phyloP scores from a whole-genome alignment of 148 eudicot genomes.

The Chenopodium suecicum region DNA sequence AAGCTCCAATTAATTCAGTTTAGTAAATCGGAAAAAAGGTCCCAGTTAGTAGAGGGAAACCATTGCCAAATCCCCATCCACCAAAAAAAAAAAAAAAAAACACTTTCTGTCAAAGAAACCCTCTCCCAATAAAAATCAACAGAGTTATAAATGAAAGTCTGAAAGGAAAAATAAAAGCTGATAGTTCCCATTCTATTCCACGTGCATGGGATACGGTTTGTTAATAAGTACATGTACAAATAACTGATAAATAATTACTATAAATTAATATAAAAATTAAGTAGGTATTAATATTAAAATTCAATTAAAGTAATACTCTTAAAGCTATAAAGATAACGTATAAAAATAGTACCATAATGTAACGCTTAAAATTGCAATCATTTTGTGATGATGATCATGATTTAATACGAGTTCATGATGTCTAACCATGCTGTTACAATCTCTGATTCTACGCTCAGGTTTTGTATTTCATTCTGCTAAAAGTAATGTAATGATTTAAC shows the following conservation, averaged over 20 bases:
- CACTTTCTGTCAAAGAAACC: background rate
- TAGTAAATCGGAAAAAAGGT: too few species aligned
- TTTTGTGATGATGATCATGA: conserved; percentile 27
- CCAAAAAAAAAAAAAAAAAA: background rate
- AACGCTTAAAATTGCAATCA: conserved; percentile 20
- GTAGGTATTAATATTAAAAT: background rate
- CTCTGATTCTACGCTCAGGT: conserved; percentile 13
- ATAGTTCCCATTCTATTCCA: conserved; percentile 6
- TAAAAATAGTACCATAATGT: conserved; percentile 1
- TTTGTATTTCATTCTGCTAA: conserved; percentile 12
- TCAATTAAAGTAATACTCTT: background rate
- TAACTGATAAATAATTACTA: background rate
- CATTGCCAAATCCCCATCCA: background rate
- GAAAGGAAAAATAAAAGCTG: conserved; percentile 13
- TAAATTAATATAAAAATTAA: background rate
- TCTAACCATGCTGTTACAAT: conserved; percentile 22
- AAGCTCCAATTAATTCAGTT: too few species aligned
- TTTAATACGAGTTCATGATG: background rate
- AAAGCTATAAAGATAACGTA: conserved; percentile 3
- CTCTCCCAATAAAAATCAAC: background rate
- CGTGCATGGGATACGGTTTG: conserved; percentile 23
- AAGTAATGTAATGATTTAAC: conserved; percentile 1
- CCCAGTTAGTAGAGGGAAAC: too few species aligned
- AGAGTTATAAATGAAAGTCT: background rate
- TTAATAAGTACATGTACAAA: background rate